Base-by-base conservation (phyloP, 2,329 filamentous ascomycete genomes). In the Alternaria rosae region DNA sequence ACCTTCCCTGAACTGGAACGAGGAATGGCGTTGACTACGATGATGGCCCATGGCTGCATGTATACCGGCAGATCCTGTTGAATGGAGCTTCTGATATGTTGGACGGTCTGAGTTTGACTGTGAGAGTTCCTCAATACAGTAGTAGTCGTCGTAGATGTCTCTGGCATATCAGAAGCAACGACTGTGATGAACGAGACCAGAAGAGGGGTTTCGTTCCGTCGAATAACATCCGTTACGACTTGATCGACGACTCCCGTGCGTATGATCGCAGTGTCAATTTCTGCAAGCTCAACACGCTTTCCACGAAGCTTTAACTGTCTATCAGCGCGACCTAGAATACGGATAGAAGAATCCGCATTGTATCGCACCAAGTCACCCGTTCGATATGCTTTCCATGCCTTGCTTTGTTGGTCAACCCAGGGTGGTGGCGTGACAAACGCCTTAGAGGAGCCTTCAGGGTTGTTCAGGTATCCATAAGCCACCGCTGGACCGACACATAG, bases 261-360 rank as follows among this genome's bases (percentile, higher is more conserved):
- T 42, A 4, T 20, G 8, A 42, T 42, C 8, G 38, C 38, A 11
- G 9, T 42, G 12, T 69, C 69, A 13, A 76, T 66, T 41, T 76
- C 73, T 4, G 59, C 64, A 7, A 73, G 55, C 48, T 75, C 73
- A 43, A 74, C 52, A 11, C 73, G 62, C 43, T 72, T 68, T 4
- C 73, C 73, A 11, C 63, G 54, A 15, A 71, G 32, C 54, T 75
- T 75, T 28, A 73, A 59, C 50, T 73, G 70, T 5, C 50, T 48
- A 44, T 75, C 73, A 21, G 58, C 66, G 6, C 73, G 58, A 7
- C 70, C 68, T 7, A 68, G 5, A 35, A 55, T 68, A 1, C 45
- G 23, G 6, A 72, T 30, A 3, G 35, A 52, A 6, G 71, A 71
- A 41, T 73, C 70, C 4, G 50, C n/a, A n/a, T 35, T 41, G 13